A percentile compares a stretch with the other conserved stretches of the same genome.
These are phyloP conservation scores for Globisporangium apiculatum DNA, from an alignment of 352 stramenopile genomes.

Conservation along the genomic window DNA sequence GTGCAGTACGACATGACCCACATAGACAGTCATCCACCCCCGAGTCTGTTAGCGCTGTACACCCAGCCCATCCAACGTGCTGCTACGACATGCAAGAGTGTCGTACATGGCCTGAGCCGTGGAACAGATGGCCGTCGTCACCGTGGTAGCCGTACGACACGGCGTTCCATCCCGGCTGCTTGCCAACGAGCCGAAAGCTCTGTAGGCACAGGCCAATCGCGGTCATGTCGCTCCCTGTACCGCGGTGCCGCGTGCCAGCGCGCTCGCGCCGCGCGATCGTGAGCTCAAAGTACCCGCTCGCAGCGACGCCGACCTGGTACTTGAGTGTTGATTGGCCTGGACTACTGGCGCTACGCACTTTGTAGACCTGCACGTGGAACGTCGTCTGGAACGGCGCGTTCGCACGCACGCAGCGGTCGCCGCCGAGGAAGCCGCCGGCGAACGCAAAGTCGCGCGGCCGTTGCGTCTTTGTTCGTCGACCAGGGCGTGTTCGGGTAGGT, in stretches of 20 bases:
- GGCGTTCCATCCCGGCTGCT: constrained; percentile 64
- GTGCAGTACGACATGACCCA: background rate
- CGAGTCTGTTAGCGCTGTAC: too few species aligned
- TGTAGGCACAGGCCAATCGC: constrained; percentile 51
- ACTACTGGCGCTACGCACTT: constrained; percentile 3
- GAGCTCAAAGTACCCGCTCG: constrained; percentile 74
- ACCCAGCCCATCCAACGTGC: background rate
- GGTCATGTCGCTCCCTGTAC: constrained; percentile 35
- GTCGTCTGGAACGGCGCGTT: constrained; percentile 60
- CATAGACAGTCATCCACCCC: constrained; percentile 14
- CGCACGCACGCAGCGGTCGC: constrained; percentile 56
- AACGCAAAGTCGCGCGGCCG: constrained; percentile 41
- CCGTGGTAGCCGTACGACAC: constrained; percentile 73
- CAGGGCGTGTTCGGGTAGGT: background rate
- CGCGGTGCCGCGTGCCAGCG: constrained; percentile 2
- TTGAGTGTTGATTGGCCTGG: background rate
- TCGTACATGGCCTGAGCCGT: constrained; percentile 35
- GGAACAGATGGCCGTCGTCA: constrained; percentile 69
- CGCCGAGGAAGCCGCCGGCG: constrained; percentile 34
- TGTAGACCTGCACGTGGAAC: constrained; percentile 55
- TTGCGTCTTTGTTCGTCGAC: background rate
- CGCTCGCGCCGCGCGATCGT: constrained; percentile 30
- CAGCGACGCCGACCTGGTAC: constrained; percentile 45
- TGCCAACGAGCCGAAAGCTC: constrained; percentile 47
- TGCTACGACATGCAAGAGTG: constrained; percentile 15